phyloP scores from a whole-genome alignment of 768 basidiomycete species.

The Lactarius tabidus region DNA sequence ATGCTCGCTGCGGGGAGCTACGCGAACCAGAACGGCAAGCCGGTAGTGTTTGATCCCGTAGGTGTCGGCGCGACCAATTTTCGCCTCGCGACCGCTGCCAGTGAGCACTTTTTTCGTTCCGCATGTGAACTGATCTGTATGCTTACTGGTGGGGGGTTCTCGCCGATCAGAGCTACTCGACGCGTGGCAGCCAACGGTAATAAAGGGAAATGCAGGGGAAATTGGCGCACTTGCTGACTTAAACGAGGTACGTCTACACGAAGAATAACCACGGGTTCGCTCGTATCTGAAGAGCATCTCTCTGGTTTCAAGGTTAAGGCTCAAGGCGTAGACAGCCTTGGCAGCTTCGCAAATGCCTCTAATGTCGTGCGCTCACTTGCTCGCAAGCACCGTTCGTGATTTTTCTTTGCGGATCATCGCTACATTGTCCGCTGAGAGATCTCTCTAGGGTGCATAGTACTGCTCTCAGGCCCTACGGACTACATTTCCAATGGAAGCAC shows the following conservation, averaged over 20 bases:
- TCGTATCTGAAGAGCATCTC: neutral
- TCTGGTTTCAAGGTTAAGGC: slow-evolving; percentile 49
- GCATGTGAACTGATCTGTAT: no score
- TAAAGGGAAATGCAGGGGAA: slow-evolving; percentile 93
- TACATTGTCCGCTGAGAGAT: neutral
- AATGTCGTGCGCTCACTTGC: slow-evolving; percentile 67
- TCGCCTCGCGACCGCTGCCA: slow-evolving; percentile 56
- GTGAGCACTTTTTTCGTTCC: slow-evolving; percentile 37
- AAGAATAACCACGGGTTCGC: neutral
- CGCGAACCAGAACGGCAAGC: slow-evolving; percentile 67
- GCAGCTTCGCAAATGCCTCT: slow-evolving; percentile 76
- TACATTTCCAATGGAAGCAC: slow-evolving; percentile 78
- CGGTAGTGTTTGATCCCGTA: slow-evolving; percentile 88
- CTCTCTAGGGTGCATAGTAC: slow-evolving; percentile 68
- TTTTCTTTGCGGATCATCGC: neutral
- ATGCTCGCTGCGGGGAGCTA: slow-evolving; percentile 70
- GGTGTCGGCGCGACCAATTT: slow-evolving; percentile 80
- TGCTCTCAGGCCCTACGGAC: slow-evolving; percentile 75
- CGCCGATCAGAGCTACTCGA: slow-evolving; percentile 71
- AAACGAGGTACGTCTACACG: slow-evolving; percentile 50
- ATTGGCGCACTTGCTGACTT: slow-evolving; percentile 77
- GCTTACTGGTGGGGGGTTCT: no score
- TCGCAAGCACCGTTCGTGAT: slow-evolving; percentile 61
- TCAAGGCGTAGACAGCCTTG: slow-evolving; percentile 84
- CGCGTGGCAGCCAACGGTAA: slow-evolving; percentile 81